Evolutionary conservation across 2,329 filamentous ascomycete species (phyloP), one percentile per base, ranked within the genome.

Genomic region (Fusarium tjaetaba): DNA sequence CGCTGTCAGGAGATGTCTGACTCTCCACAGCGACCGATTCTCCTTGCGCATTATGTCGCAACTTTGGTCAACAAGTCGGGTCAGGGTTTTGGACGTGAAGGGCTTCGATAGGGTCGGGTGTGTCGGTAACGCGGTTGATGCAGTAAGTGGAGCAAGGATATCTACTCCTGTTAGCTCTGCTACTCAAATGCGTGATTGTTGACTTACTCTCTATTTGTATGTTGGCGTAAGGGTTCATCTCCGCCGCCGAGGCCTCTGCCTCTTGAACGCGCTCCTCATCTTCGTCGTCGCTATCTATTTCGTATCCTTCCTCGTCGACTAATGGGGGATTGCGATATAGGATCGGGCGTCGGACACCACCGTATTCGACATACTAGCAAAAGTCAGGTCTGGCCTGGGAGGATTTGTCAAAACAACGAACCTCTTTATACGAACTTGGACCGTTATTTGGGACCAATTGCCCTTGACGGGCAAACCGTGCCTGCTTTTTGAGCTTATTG

Each of bases 291-390:
- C 90, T 92, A 46, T 94, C 91, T 62, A 94, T 85, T 71, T 94
- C 90, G 79, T 93, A 94, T 71, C 93, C 93, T 76, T 96, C 93
- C 51, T 94, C 90, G 82, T 96, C 93, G 73, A 93, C 85, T 52
- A 93, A 85, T 16, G 89, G 88, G 10, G 92, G 92, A 76, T 95
- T 96, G 74, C 89, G 89, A 80, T 90, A 90, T 72, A 97, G 90
- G 74, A 95, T 94, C 61, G 90, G 87, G 79, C 94, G 88, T 66
- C 88, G 86, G 79, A 92, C 92, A 67, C 94, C 94, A 39, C 89
- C 92, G 80, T 94, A 93, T 64, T 94, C 91, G 76, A 95, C 88
- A 74, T 87, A 86, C 92, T 95, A 79, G 30, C 57, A 42, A 15
- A 41, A 63, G 76, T 82, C 67, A 82, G 80, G 63, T 62, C 59